Evolutionary conservation across 352 stramenopile species (phyloP).

Genomic region (Pythium plurisporium): DNA sequence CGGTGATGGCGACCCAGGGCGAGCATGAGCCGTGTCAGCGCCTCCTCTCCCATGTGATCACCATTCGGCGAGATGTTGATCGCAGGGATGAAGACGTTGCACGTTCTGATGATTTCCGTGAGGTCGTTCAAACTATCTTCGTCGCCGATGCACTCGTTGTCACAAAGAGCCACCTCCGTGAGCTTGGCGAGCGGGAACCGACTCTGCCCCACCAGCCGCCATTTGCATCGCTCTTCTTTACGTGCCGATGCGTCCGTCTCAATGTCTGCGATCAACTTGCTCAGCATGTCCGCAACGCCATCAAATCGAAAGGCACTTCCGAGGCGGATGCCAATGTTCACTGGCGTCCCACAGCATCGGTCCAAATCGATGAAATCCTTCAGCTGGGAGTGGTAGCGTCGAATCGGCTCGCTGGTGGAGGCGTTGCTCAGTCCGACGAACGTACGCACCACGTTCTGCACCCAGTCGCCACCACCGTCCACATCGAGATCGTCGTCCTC

Average conservation of each 20-base stretch:
- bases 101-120: background rate
- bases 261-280: background rate
- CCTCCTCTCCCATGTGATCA: background rate
- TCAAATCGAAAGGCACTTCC: background rate
- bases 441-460: background rate
- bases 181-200: background rate
- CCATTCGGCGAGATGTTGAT: background rate
- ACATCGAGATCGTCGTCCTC: background rate
- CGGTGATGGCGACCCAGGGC: background rate
- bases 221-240: background rate
- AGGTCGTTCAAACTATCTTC: background rate
- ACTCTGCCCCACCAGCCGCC: background rate
- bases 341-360: background rate
- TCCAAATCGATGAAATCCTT: background rate
- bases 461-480: background rate
- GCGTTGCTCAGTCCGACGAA: background rate
- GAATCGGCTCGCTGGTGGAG: background rate
- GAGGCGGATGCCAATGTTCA: background rate
- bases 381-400: no score
- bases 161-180: background rate
- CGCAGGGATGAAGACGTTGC: background rate
- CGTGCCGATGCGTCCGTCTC: background rate
- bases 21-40: background rate
- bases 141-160: background rate
- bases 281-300: background rate